Evolutionary conservation across 169 alveolate genomes (phyloP).

Genomic region (Pseudocohnilembus persalinus): DNA sequence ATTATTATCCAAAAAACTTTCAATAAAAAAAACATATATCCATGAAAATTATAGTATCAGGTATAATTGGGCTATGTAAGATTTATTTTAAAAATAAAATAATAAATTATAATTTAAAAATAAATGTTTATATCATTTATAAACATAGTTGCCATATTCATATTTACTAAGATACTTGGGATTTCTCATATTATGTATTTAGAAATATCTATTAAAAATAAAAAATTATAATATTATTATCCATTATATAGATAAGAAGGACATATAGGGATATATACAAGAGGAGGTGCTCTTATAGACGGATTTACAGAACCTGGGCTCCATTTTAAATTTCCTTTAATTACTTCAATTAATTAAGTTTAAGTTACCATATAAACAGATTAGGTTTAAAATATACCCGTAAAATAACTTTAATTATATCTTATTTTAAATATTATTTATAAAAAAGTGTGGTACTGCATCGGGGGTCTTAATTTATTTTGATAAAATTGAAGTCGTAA

Average conservation of each 20-base stretch:
- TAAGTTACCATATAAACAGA: background rate
- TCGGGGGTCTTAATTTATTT: background rate
- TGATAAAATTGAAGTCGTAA: background rate
- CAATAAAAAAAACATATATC: background rate
- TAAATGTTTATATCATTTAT: background rate
- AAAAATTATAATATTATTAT: too few species aligned
- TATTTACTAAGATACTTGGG: background rate
- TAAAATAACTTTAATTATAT: background rate
- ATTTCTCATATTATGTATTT: background rate
- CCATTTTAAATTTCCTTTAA: background rate
- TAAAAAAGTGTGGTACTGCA: background rate
- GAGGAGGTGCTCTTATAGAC: background rate
- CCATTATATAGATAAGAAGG: background rate
- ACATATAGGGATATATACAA: background rate
- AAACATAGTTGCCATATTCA: background rate
- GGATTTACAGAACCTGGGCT: background rate
- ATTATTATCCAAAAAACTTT: too few species aligned
- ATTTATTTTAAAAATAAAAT: too few species aligned
- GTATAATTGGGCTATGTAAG: background rate
- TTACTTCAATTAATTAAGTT: background rate
- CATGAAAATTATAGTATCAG: background rate
- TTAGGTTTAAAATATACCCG: background rate
- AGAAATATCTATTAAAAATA: background rate
- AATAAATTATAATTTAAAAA: too few species aligned
- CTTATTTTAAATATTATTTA: too few species aligned